A percentile compares a stretch with the other conserved stretches of the same genome.
These are phyloP conservation scores for Fusarium proliferatum DNA, from an alignment of 2,329 filamentous ascomycete species.

Conservation along the genomic window DNA sequence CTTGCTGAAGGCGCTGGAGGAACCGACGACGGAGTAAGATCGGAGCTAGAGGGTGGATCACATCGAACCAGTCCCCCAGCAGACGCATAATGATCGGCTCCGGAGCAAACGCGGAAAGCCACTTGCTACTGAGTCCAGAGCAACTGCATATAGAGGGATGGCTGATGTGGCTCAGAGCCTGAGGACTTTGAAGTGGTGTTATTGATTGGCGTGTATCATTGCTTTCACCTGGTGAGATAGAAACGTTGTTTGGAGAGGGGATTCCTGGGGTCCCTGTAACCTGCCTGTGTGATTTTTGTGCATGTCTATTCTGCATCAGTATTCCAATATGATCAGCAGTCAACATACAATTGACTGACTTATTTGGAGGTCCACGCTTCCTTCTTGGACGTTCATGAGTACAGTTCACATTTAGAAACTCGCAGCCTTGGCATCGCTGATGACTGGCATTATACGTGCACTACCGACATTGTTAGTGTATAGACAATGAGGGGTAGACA, in stretches of 20 bases:
- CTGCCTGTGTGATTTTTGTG: neutral
- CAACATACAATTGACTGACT: neutral
- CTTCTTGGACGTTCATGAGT: constrained; percentile 36
- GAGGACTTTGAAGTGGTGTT: constrained; percentile 14
- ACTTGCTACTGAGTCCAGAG: neutral
- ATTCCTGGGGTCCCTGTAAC: neutral
- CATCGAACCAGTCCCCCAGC: constrained; percentile 51
- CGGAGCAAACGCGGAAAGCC: constrained; percentile 34
- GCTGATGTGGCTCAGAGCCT: neutral
- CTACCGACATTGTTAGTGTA: constrained; percentile 5
- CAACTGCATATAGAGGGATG: neutral
- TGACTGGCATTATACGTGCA: constrained; percentile 26
- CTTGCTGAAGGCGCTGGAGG: constrained; percentile 42
- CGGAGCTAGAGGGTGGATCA: constrained; percentile 50
- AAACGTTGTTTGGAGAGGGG: neutral
- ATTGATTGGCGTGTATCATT: constrained; percentile 4
- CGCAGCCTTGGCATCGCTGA: constrained; percentile 31
- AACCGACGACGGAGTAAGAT: constrained; percentile 49
- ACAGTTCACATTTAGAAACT: constrained; percentile 32
- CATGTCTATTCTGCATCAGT: constrained; percentile 16
- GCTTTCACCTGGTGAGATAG: neutral
- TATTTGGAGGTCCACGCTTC: constrained; percentile 42
- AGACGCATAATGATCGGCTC: constrained; percentile 30
- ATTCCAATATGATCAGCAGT: neutral
- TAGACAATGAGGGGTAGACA: neutral